Base-by-base conservation (phyloP, 352 stramenopile genomes). In the Globisporangium okanoganense region DNA sequence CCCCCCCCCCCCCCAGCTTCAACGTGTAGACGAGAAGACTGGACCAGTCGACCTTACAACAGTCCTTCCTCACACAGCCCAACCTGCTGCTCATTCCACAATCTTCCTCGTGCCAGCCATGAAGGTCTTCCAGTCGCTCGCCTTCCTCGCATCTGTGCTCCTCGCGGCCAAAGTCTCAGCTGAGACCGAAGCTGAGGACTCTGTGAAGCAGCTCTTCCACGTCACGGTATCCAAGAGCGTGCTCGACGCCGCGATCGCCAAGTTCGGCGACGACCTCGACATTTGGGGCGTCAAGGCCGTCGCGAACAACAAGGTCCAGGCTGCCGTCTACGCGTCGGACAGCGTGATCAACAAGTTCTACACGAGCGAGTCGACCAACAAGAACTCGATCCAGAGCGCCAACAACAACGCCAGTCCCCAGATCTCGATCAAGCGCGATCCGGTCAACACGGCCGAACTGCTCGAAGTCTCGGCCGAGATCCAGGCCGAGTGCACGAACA, bases 151-250 rank as follows among this genome's bases (percentile, higher is more conserved):
- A 38, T 38, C 33, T 6, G 33, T 38, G 3, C 33, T 38, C 8
- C 6, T 38, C 33, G 33, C 33, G 33, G 33, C 33, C 33, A 38
- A 38, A 38, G 33, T 38, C 33, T 38, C 33, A 6, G 33, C 33
- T 10, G 33, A 38, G 6, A 10, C 33, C 8, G 33, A 38, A 10
- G 33, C 7, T 10, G 33, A 14, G 33, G n/a, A n/a, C n/a, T n/a
- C n/a, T n/a, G n/a, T n/a, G n/a, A 72, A 75, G 68, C 64, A 75
- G 40, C 68, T 71, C 41, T 75, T 62, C 60, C 68, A 75, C 57
- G 68, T 75, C 5, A 75, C 59, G 3, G 59, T 69, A 38, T 60
- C 68, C 38, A 75, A 72, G 64, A 40, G 25, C 18, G 57, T 72
- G n/a, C 64, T 62, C 2, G 56, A 62, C 27, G 44, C 45, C 2